A percentile compares a stretch with the other conserved stretches of the same genome.
phyloP scores from a whole-genome alignment of 805 yeast species.

The Myxozyma mucilagina region DNA sequence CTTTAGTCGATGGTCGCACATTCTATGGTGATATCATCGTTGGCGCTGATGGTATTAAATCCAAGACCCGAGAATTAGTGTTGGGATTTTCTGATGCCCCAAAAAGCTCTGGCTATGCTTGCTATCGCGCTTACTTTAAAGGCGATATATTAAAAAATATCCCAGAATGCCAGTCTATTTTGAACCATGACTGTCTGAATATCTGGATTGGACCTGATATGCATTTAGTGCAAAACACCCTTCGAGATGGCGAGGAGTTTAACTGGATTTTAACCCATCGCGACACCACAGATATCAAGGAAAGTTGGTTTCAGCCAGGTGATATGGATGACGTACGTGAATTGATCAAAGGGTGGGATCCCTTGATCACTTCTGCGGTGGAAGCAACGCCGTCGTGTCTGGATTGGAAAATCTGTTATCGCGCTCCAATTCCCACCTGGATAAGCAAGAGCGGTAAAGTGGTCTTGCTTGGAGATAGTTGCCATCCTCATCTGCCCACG shows the following conservation, averaged over 20 bases:
- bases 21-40: constrained; percentile 17
- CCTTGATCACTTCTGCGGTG: constrained; percentile 32
- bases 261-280: constrained; percentile 17
- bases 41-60: constrained; percentile 20
- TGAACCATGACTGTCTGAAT: constrained; percentile 8
- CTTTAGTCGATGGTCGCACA: neutral
- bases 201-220: constrained; percentile 23
- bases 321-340: constrained; percentile 34
- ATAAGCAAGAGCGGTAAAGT: constrained; percentile 35
- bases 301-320: constrained; percentile 2
- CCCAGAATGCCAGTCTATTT: constrained; percentile 9
- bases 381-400: constrained; percentile 27
- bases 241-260: constrained; percentile 6
- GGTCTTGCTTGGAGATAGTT: constrained; percentile 42
- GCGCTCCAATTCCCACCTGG: constrained; percentile 37
- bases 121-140: constrained; percentile 8
- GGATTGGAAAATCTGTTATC: constrained; percentile 37
- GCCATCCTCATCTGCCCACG: constrained; percentile 43
- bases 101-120: constrained; percentile 5
- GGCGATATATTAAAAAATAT: neutral
- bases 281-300: constrained; percentile 10
- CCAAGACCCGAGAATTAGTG: neutral
- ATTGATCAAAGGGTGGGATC: constrained; percentile 37
- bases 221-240: constrained; percentile 10
- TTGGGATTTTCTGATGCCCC: constrained; percentile 1